A percentile compares a stretch with the other conserved stretches of the same genome.
Conservation (phyloP, 164 flowering plant genomes). For the Platanus orientalis region DNA sequence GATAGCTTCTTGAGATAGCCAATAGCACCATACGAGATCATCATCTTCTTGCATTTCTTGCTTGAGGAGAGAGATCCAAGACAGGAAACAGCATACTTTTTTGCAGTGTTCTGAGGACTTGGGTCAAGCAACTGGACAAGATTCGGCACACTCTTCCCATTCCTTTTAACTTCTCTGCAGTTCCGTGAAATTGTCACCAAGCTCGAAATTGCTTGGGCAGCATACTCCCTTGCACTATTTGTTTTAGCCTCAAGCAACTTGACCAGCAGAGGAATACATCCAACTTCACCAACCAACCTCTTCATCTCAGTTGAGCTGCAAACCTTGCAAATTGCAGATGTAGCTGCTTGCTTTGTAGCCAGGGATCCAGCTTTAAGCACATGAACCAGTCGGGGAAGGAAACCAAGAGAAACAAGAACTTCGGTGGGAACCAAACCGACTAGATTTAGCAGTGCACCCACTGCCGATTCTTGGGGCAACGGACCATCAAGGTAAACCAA, state of each 20-base stretch:
- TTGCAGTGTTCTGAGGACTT: constrained; percentile 75
- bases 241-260: constrained; percentile 76
- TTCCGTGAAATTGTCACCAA: constrained; percentile 47
- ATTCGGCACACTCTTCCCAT: constrained; percentile 72
- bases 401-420: constrained; percentile 38
- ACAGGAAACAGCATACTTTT: constrained; percentile 74
- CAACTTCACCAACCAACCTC: constrained; percentile 61
- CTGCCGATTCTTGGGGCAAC: constrained; percentile 78
- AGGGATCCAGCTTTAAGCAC: constrained; percentile 76
- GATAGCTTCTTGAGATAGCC: constrained; percentile 85
- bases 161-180: constrained; percentile 58
- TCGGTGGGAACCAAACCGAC: constrained; percentile 51
- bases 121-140: constrained; percentile 82
- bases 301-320: constrained; percentile 64
- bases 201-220: constrained; percentile 71
- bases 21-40: constrained; percentile 89
- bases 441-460: constrained; percentile 75
- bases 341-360: constrained; percentile 81
- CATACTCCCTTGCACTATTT: constrained; percentile 59
- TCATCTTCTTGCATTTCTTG: constrained; percentile 74
- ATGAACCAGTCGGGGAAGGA: constrained; percentile 67
- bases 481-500: constrained; percentile 1
- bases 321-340: constrained; percentile 59
- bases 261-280: constrained; percentile 68
- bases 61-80: constrained; percentile 60